Percentiles rank a stretch among this genome's conserved stretches.
These are phyloP conservation scores for Termitomyces sp. DNA, from an alignment of 768 basidiomycete species.

Conservation along the genomic window DNA sequence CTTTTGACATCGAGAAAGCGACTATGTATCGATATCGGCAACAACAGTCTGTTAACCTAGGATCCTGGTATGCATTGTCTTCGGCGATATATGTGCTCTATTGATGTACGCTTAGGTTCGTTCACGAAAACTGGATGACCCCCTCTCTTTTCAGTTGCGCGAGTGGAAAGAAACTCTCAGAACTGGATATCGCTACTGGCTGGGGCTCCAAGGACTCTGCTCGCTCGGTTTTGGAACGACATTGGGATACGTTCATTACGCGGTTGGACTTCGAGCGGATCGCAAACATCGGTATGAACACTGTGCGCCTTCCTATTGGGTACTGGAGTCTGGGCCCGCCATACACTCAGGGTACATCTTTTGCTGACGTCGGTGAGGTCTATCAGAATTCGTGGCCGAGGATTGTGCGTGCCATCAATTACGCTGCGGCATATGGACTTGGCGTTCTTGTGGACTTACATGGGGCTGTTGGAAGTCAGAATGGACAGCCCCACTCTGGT, in stretches of 20 bases:
- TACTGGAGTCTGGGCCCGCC: constrained; percentile 55
- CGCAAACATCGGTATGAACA: constrained; percentile 62
- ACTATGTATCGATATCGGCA: constrained; percentile 54
- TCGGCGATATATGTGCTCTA: neutral
- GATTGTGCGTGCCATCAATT: constrained; percentile 55
- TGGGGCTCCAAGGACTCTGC: constrained; percentile 42
- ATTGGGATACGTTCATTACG: constrained; percentile 74
- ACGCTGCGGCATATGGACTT: constrained; percentile 51
- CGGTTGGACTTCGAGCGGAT: constrained; percentile 63
- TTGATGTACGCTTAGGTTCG: constrained; percentile 41
- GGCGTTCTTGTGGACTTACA: constrained; percentile 71
- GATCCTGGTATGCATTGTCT: constrained; percentile 45
- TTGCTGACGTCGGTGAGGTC: constrained; percentile 42
- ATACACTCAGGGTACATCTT: constrained; percentile 61
- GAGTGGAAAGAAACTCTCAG: constrained; percentile 40
- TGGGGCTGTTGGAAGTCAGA: constrained; percentile 74
- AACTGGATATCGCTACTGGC: constrained; percentile 63
- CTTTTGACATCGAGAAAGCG: constrained; percentile 44
- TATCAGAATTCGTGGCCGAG: constrained; percentile 65
- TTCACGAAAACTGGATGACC: constrained; percentile 72
- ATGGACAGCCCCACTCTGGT: constrained; percentile 65
- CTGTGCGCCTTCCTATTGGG: constrained; percentile 58
- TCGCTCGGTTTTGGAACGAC: constrained; percentile 52
- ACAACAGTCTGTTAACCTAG: constrained; percentile 60
- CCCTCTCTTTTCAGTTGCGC: constrained; percentile 61